Conservation (phyloP, 176 grass and related monocot genomes). For the Tillandsia leiboldiana region DNA sequence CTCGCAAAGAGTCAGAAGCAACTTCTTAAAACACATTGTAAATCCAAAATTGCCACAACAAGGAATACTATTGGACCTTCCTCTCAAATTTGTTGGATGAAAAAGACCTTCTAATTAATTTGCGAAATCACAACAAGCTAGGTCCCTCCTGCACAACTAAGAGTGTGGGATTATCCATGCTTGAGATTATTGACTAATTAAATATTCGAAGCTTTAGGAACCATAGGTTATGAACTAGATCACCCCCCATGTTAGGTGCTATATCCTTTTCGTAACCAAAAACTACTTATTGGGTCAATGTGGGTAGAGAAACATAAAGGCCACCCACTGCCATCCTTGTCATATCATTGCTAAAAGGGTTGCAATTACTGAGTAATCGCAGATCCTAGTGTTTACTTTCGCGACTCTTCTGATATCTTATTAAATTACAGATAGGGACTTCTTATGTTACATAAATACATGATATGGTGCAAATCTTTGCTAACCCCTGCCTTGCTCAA, state of each 20-base stretch:
- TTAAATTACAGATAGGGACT: not conserved
- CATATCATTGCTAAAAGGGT: not conserved
- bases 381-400: not conserved
- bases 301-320: not conserved
- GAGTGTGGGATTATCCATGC: not conserved
- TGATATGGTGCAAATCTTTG: not conserved
- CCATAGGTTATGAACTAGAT: not conserved
- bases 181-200: not conserved
- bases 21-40: too few species aligned
- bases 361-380: not conserved
- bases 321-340: not conserved
- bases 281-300: not conserved
- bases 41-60: not conserved
- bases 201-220: not conserved
- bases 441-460: not conserved
- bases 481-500: not conserved
- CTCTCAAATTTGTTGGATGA: not conserved
- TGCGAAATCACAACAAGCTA: not conserved
- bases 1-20: too few species aligned
- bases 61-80: not conserved
- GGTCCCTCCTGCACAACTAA: not conserved
- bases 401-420: too few species aligned
- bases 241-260: not conserved
- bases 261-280: not conserved
- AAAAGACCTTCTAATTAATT: not conserved